Evolutionary conservation across 1,139 yeast genomes (phyloP), one percentile per base, ranked within the genome.

Genomic region (Kurtzmaniella quercitrusa): DNA sequence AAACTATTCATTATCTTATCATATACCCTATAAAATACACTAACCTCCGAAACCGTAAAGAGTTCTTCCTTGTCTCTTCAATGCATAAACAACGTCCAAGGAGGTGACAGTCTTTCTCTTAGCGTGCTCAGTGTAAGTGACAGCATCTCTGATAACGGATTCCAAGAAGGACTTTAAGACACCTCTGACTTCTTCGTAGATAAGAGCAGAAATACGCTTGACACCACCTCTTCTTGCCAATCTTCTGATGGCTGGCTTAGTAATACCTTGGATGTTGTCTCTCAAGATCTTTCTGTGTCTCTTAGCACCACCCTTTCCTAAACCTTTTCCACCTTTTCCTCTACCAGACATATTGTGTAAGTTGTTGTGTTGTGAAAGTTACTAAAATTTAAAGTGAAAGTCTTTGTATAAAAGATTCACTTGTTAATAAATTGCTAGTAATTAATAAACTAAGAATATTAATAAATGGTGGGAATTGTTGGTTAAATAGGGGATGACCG

Each of bases 171-270:
- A 80, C 79, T 91, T 91, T 60, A 93, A 81, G 60, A 93, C 98
- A 58, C 87, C 93, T 79, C 98, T 89, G 65, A 94, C 96, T 81
- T 91, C 97, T 78, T 93, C 98, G 80, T 93, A 93, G 73, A 93
- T 91, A 70, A 91, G 81, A 68, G 96, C 98, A 55, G 98, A 91
- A 64, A 93, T 93, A 87, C 98, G 96, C 85, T 93, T 93, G 68
- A 93, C 98, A 88, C 98, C 98, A 79, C 98, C 98, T 88, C 98
- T 90, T 85, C 98, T 91, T 50, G 98, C 98, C 66, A 93, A 85
- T 87, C 98, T 91, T 81, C 98, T 90, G 70, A 93, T 93, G 65
- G 98, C 98, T 70, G 98, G 98, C 82, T 93, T 93, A 55, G 98
- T 93, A 69, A 93, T 91, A 81, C 98, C 98, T 79, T 91, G 98